phyloP scores from a whole-genome alignment of 352 stramenopile genomes.

The Phytophthora sp. region DNA sequence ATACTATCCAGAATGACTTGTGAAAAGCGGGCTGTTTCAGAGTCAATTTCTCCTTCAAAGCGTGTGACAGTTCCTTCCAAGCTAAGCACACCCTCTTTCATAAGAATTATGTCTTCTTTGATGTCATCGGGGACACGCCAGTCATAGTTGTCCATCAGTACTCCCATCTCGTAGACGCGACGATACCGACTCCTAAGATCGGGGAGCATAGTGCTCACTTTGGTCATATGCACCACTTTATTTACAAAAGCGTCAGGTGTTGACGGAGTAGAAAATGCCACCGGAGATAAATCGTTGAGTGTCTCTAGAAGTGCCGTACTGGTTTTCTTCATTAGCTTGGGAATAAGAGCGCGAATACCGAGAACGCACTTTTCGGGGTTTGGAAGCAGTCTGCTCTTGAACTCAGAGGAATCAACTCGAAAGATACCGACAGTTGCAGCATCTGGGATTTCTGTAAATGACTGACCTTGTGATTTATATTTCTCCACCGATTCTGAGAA shows the following conservation, averaged over 20 bases:
- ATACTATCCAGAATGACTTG: constrained; percentile 92
- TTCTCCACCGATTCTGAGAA: constrained; percentile 86
- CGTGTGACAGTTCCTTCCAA: constrained; percentile 90
- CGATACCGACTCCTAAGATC: constrained; percentile 76
- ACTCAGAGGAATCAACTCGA: constrained; percentile 86
- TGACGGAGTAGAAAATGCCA: constrained; percentile 74
- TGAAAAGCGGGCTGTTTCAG: constrained; percentile 92
- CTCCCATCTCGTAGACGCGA: constrained; percentile 86
- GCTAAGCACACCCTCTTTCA: constrained; percentile 92
- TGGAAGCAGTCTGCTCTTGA: constrained; percentile 90
- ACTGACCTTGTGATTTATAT: constrained; percentile 76
- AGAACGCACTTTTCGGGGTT: constrained; percentile 90
- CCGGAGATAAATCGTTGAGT: constrained; percentile 84
- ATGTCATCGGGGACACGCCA: constrained; percentile 93
- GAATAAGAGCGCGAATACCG: constrained; percentile 82
- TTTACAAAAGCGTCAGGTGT: constrained; percentile 83
- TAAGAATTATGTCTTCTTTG: constrained; percentile 93
- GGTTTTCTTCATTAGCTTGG: constrained; percentile 90
- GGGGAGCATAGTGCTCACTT: constrained; percentile 64
- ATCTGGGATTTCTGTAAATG: constrained; percentile 88
- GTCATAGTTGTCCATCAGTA: constrained; percentile 92
- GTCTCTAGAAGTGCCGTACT: constrained; percentile 83
- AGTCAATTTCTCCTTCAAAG: constrained; percentile 92
- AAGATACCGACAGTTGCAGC: constrained; percentile 92
- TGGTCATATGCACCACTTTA: constrained; percentile 90